phyloP scores from a whole-genome alignment of 2,329 filamentous ascomycete species.

The Leptosphaerulina australis region DNA sequence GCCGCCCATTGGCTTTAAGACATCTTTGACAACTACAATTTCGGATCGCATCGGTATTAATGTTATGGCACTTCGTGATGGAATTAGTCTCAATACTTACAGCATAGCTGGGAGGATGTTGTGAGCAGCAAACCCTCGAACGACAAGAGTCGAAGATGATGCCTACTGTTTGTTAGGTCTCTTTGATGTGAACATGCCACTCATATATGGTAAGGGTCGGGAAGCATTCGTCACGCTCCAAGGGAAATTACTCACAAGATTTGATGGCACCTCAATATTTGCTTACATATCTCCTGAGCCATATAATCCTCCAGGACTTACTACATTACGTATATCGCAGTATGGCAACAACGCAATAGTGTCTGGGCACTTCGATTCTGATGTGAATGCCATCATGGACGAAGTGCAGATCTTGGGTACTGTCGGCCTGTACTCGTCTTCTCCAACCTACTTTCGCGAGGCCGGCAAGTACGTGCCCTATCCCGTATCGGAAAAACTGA shows the following conservation, averaged over 20 bases:
- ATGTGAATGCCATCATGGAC: neutral
- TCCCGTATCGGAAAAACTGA: neutral
- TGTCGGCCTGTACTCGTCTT: neutral
- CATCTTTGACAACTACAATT: neutral
- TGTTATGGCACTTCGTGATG: neutral
- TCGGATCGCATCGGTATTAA: neutral
- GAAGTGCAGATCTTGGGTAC: neutral
- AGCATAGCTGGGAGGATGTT: neutral
- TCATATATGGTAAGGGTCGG: neutral
- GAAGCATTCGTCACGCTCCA: neutral
- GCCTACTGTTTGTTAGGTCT: neutral
- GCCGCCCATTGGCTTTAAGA: neutral
- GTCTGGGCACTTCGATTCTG: neutral
- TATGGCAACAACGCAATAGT: neutral
- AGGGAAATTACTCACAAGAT: neutral
- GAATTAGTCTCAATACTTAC: neutral
- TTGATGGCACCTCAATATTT: neutral
- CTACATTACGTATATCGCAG: neutral
- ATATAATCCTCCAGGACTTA: neutral
- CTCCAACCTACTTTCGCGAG: neutral
- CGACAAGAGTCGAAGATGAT: neutral
- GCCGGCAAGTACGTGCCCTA: neutral
- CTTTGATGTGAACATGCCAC: neutral
- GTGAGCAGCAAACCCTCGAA: neutral
- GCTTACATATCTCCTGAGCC: neutral